These are phyloP conservation scores for Sporothrix pseudoabietina DNA, from an alignment of 2,329 filamentous ascomycete genomes.

Conservation along the genomic window DNA sequence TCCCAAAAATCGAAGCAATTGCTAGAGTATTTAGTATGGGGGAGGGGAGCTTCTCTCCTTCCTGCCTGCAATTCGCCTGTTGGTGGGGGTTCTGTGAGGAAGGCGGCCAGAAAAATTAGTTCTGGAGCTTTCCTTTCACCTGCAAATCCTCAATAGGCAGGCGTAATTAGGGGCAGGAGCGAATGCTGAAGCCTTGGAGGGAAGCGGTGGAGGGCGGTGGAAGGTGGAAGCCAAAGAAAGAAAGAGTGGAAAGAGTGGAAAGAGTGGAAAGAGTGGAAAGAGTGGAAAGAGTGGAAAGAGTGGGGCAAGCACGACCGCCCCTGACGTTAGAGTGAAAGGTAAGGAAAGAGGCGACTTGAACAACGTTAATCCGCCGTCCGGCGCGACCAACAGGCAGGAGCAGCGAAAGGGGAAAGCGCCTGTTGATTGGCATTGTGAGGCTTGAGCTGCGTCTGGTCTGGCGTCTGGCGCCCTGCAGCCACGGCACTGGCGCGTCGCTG, in stretches of 20 bases:
- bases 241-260: slow-evolving; percentile 16
- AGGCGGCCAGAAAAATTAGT: slow-evolving; percentile 32
- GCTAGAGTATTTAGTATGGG: neutral
- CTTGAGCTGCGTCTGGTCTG: slow-evolving; percentile 8
- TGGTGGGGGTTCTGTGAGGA: slow-evolving; percentile 13
- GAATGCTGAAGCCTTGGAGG: slow-evolving; percentile 28
- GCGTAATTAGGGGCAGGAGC: slow-evolving; percentile 19
- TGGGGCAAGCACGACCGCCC: slow-evolving; percentile 16
- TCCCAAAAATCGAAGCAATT: slow-evolving; percentile 12
- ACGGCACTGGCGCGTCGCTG: slow-evolving; percentile 4
- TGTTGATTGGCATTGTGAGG: neutral
- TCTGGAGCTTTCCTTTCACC: slow-evolving; percentile 30
- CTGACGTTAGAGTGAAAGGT: neutral
- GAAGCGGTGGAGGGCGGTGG: neutral
- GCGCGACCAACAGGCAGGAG: slow-evolving; percentile 20
- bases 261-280: slow-evolving; percentile 24
- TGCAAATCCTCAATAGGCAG: slow-evolving; percentile 2
- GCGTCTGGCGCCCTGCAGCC: slow-evolving; percentile 4
- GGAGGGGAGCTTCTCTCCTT: slow-evolving; percentile 24
- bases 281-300: slow-evolving; percentile 5
- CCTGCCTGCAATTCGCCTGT: slow-evolving; percentile 12
- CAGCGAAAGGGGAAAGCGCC: neutral
- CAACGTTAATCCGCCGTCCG: slow-evolving; percentile 32
- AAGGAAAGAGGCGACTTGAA: slow-evolving; percentile 20
- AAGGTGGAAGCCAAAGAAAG: neutral